Percentiles rank a stretch among this genome's conserved stretches.
Conservation (phyloP, 2,329 filamentous ascomycete species). For the Ascochyta koolunga region DNA sequence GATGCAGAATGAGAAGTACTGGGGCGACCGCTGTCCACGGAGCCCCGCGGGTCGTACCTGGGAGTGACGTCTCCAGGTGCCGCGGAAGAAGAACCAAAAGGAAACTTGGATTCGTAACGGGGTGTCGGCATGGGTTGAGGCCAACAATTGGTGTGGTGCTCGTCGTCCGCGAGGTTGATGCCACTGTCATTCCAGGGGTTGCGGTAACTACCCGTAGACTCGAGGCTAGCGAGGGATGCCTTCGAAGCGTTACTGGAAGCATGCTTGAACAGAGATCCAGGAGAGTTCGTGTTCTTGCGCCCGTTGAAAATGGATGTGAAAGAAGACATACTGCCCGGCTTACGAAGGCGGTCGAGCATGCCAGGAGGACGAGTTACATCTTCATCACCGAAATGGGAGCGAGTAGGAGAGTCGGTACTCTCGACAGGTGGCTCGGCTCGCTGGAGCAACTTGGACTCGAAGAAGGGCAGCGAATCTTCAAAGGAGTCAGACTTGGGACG, state of each 20-base stretch:
- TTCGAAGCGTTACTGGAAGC: constrained; percentile 90
- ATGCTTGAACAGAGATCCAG: constrained; percentile 81
- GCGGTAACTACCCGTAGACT: constrained; percentile 93
- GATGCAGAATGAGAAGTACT: constrained; percentile 96
- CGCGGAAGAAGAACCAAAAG: constrained; percentile 60
- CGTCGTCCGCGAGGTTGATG: constrained; percentile 87
- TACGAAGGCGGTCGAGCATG: constrained; percentile 89
- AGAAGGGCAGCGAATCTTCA: constrained; percentile 94
- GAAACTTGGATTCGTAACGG: constrained; percentile 65
- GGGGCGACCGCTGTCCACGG: constrained; percentile 88
- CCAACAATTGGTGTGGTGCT: constrained; percentile 58
- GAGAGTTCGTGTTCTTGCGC: constrained; percentile 87
- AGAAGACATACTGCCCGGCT: constrained; percentile 91
- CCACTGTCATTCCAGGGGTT: constrained; percentile 99
- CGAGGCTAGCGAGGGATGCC: constrained; percentile 93
- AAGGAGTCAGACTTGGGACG: constrained; percentile 99
- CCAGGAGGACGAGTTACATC: constrained; percentile 65
- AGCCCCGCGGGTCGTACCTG: constrained; percentile 81
- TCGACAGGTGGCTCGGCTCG: constrained; percentile 79
- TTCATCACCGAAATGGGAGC: constrained; percentile 81
- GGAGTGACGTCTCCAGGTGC: constrained; percentile 80
- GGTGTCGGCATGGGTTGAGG: constrained; percentile 43
- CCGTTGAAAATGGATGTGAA: constrained; percentile 95
- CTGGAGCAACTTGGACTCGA: constrained; percentile 94
- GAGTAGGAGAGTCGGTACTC: constrained; percentile 86